Evolutionary conservation across 2,329 filamentous ascomycete genomes (phyloP).

Genomic region (Lomentospora prolificans): DNA sequence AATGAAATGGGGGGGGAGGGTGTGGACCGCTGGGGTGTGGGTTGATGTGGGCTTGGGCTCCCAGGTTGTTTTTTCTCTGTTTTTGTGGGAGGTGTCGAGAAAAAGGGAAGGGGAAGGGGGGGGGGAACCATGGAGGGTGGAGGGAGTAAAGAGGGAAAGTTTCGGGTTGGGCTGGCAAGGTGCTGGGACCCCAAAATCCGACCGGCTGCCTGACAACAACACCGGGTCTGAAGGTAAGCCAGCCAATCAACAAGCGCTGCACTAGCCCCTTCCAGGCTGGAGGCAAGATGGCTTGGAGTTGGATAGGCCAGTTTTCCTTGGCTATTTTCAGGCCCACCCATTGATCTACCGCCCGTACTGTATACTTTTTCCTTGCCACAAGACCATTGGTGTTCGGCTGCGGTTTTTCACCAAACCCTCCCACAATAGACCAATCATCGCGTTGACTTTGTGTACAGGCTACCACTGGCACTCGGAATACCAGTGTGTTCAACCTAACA

Average conservation of each 20-base stretch:
- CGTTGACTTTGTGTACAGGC: background rate
- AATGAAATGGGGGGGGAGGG: constrained; percentile 9
- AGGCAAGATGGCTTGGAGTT: background rate
- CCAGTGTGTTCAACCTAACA: too few species aligned
- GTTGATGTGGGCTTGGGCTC: constrained; percentile 9
- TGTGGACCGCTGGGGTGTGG: constrained; percentile 11
- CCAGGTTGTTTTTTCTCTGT: constrained; percentile 8
- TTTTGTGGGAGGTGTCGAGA: constrained; percentile 8
- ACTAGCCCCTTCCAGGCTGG: background rate
- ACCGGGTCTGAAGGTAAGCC: constrained; percentile 3
- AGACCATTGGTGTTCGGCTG: background rate
- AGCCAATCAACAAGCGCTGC: background rate
- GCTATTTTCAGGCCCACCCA: background rate
- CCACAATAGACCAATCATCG: background rate
- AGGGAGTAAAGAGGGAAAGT: constrained; percentile 10
- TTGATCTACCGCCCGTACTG: background rate
- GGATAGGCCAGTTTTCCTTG: constrained; percentile 1
- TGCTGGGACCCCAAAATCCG: constrained; percentile 7
- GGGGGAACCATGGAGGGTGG: constrained; percentile 9
- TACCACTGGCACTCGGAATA: background rate
- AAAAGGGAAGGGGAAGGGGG: constrained; percentile 6
- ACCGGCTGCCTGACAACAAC: constrained; percentile 7
- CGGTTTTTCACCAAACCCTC: background rate
- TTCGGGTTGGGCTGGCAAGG: constrained; percentile 8
- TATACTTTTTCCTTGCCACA: background rate